These are phyloP conservation scores for Phlebiopsis gigantea DNA, from an alignment of 768 basidiomycete genomes.

Conservation along the genomic window DNA sequence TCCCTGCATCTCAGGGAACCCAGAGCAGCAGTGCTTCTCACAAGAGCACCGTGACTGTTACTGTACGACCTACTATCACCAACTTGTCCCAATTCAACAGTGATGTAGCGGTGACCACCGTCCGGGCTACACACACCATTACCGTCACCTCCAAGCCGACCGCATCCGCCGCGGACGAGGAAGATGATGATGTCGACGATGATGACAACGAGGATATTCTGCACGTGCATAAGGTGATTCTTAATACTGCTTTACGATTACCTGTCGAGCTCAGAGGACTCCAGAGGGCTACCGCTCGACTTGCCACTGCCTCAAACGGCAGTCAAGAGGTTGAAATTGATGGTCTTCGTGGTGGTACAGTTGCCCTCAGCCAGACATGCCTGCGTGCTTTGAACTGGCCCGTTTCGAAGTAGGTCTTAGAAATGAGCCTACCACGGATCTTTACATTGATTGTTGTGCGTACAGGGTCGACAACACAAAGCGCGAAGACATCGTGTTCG, in stretches of 20 bases:
- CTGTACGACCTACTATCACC: slow-evolving; percentile 4
- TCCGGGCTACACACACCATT: slow-evolving; percentile 3
- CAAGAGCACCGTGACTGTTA: slow-evolving; percentile 15
- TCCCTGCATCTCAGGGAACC: not conserved
- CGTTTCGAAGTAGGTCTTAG: slow-evolving; percentile 49
- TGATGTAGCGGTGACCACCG: not conserved
- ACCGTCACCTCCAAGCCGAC: slow-evolving; percentile 6
- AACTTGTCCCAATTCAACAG: not conserved
- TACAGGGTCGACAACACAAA: slow-evolving; percentile 63
- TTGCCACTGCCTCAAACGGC: slow-evolving; percentile 9
- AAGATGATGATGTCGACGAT: slow-evolving; percentile 16
- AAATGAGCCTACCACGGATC: not conserved
- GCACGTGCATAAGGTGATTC: not conserved
- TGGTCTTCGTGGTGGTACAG: slow-evolving; percentile 28
- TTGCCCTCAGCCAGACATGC: slow-evolving; percentile 43
- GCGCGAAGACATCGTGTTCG: slow-evolving; percentile 74
- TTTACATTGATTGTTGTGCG: too few relatives aligned
- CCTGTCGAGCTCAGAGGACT: not conserved
- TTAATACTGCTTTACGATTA: not conserved
- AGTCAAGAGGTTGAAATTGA: slow-evolving; percentile 24
- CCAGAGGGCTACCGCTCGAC: not conserved
- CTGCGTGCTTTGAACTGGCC: slow-evolving; percentile 67
- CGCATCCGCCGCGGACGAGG: slow-evolving; percentile 1
- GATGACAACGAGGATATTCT: slow-evolving; percentile 10
- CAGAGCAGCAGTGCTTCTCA: not conserved